Evolutionary conservation across 441 rosid species (phyloP).

Genomic region (Populus hybrid): DNA sequence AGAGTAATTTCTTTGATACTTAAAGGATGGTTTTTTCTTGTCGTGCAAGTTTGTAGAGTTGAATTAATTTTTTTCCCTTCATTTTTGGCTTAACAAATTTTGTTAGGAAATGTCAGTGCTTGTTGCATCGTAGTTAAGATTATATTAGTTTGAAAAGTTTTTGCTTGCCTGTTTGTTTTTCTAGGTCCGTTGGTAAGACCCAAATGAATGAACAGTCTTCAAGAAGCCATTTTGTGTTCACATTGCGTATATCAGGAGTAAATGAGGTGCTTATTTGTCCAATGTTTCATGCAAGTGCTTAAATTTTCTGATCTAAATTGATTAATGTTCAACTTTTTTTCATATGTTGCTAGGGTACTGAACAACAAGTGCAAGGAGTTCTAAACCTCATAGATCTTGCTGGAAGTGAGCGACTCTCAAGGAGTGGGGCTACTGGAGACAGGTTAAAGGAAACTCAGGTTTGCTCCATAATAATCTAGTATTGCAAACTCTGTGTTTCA

Average conservation of each 20-base stretch:
- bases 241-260: conserved; percentile 79
- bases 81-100: background rate
- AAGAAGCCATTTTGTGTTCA: conserved; percentile 94
- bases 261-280: conserved; percentile 58
- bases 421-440: conserved; percentile 91
- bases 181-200: conserved; percentile 90
- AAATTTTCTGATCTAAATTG: background rate
- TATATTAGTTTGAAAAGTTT: background rate
- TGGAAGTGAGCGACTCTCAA: conserved; percentile 92
- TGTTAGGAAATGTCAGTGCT: background rate
- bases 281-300: background rate
- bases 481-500: background rate
- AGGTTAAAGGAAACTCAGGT: conserved; percentile 97
- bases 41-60: background rate
- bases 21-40: background rate
- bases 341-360: conserved; percentile 58
- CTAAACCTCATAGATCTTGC: conserved; percentile 90
- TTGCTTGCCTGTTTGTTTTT: conserved; percentile 1
- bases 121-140: background rate
- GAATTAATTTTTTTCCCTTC: background rate
- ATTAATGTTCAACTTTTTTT: background rate
- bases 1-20: background rate
- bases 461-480: background rate
- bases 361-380: conserved; percentile 94
- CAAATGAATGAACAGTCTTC: conserved; percentile 98